These are phyloP conservation scores for Podila clonocystis DNA, from an alignment of 192 early-diverging fungal species.

Conservation along the genomic window DNA sequence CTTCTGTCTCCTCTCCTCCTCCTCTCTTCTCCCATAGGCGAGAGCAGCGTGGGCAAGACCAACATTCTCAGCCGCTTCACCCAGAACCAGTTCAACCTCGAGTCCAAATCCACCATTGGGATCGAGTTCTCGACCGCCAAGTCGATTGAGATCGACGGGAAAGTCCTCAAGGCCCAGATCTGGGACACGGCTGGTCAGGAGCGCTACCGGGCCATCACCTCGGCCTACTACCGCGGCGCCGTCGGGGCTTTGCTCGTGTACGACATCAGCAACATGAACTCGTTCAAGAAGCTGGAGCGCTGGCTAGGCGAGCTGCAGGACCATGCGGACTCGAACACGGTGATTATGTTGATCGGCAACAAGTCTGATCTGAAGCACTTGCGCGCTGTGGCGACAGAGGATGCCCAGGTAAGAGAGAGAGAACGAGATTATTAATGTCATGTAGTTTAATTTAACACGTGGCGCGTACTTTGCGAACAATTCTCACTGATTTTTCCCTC, in stretches of 20 bases:
- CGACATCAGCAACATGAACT: constrained; percentile 66
- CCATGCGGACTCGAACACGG: constrained; percentile 91
- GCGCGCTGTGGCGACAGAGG: constrained; percentile 77
- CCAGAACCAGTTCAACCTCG: constrained; percentile 63
- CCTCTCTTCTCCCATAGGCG: constrained; percentile 3
- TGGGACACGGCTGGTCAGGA: constrained; percentile 93
- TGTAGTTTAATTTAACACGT: too few relatives aligned
- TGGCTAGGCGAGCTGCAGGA: constrained; percentile 95
- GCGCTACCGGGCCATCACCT: constrained; percentile 84
- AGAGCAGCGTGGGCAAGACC: constrained; percentile 64
- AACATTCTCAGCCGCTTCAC: constrained; percentile 63
- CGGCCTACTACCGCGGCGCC: constrained; percentile 93
- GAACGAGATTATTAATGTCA: neutral
- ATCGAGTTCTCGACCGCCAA: constrained; percentile 61
- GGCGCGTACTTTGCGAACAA: too few relatives aligned
- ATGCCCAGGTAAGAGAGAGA: constrained; percentile 60
- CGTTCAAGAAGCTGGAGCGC: constrained; percentile 86
- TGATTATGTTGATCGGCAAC: constrained; percentile 93
- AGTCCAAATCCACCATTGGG: constrained; percentile 63
- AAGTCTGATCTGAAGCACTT: constrained; percentile 84
- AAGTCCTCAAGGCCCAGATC: constrained; percentile 78
- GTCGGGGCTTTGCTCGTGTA: constrained; percentile 95
- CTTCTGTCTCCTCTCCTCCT: too few relatives aligned
- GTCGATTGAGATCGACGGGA: constrained; percentile 57
- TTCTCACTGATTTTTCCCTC: neutral